A percentile compares a stretch with the other conserved stretches of the same genome.
phyloP scores from a whole-genome alignment of 2,329 filamentous ascomycete species.

The Penicillium verrucosum region DNA sequence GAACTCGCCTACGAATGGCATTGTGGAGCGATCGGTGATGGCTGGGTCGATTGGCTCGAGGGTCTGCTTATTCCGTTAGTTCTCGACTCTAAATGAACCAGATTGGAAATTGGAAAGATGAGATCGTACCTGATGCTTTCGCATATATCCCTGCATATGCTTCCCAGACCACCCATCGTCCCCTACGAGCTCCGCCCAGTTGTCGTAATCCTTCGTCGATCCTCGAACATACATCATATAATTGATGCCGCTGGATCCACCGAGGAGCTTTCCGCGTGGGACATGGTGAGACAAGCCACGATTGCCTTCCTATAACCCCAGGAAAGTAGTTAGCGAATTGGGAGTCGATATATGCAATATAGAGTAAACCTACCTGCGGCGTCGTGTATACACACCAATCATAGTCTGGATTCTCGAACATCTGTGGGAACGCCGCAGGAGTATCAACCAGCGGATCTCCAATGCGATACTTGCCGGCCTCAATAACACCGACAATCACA shows the following conservation, averaged over 20 bases:
- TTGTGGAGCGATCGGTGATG: conserved; percentile 18
- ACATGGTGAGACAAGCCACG: conserved; percentile 21
- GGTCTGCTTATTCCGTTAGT: conserved; percentile 18
- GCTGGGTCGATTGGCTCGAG: conserved; percentile 27
- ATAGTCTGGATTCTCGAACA: conserved; percentile 33
- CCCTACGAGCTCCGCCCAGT: conserved; percentile 32
- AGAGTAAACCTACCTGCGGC: conserved; percentile 21
- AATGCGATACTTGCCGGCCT: conserved; percentile 41
- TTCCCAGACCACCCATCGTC: conserved; percentile 29
- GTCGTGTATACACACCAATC: conserved; percentile 35
- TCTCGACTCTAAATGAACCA: background rate
- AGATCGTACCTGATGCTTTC: conserved; percentile 19
- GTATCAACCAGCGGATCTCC: conserved; percentile 29
- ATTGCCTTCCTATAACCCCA: conserved; percentile 17
- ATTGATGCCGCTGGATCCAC: conserved; percentile 37
- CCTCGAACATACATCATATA: conserved; percentile 45
- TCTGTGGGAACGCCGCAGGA: conserved; percentile 22
- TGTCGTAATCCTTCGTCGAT: conserved; percentile 29
- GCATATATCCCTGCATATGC: conserved; percentile 23
- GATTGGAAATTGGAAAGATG: background rate
- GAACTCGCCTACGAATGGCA: conserved; percentile 17
- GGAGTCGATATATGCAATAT: background rate
- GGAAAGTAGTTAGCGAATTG: background rate
- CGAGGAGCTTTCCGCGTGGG: conserved; percentile 33
- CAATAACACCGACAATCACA: conserved; percentile 44